Evolutionary conservation across 768 basidiomycete species (phyloP).

Genomic region (Phlebiopsis gigantea): DNA sequence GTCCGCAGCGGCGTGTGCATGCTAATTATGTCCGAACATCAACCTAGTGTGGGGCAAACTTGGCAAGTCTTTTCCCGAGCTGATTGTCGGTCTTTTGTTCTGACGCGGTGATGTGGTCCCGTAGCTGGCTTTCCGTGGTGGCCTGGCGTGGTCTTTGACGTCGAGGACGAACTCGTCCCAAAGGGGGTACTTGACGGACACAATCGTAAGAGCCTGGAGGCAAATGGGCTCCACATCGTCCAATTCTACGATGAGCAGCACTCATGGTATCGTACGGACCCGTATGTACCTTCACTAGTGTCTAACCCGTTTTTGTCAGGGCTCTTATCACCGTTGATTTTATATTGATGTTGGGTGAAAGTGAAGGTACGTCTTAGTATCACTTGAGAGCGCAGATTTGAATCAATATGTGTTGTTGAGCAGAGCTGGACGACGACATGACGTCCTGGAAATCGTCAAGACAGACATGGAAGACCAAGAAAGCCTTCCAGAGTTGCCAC

Average conservation of each 20-base stretch:
- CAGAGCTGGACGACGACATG: conserved; percentile 64
- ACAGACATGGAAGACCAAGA: conserved; percentile 57
- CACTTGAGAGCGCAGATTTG: too few relatives aligned
- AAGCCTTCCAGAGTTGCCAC: conserved; percentile 49
- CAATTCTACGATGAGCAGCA: conserved; percentile 70
- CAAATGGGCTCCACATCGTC: conserved; percentile 54
- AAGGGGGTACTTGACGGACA: conserved; percentile 21
- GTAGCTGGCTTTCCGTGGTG: conserved; percentile 80
- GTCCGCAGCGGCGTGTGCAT: not conserved
- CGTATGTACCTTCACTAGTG: not conserved
- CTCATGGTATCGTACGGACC: conserved; percentile 46
- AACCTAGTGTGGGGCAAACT: conserved; percentile 79
- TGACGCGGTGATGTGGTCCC: not conserved
- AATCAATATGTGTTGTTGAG: too few relatives aligned
- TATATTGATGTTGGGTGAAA: conserved; percentile 65
- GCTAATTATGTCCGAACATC: not conserved
- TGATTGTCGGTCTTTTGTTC: not conserved
- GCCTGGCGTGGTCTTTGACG: conserved; percentile 72
- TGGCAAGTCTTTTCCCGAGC: conserved; percentile 38
- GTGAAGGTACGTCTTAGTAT: conserved; percentile 64
- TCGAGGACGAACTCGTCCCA: conserved; percentile 10
- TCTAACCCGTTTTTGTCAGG: conserved; percentile 35
- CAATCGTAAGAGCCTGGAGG: conserved; percentile 29
- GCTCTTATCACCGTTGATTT: conserved; percentile 52
- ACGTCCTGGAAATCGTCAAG: conserved; percentile 42